A percentile compares a stretch with the other conserved stretches of the same genome.
Conservation (phyloP, 345 rosid species). For the Adansonia digitata region DNA sequence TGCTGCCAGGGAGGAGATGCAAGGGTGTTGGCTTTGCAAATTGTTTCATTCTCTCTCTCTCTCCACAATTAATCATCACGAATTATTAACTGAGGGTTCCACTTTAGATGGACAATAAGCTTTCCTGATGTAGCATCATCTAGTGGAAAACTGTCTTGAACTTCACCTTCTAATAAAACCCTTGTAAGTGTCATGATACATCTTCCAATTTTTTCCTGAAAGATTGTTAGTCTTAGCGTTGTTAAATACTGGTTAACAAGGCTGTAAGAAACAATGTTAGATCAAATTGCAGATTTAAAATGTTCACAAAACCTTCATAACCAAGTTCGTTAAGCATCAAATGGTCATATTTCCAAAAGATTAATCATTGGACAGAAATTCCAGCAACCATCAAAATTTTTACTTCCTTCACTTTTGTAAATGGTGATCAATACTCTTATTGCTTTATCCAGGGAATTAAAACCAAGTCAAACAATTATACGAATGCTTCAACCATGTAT, state of each 20-base stretch:
- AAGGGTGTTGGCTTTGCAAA: too few relatives aligned
- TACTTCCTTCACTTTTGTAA: neutral
- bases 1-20: too few relatives aligned
- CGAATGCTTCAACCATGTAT: neutral
- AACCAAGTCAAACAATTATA: too few relatives aligned
- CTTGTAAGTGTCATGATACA: slow-evolving; percentile 80
- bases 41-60: too few relatives aligned
- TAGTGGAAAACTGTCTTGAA: slow-evolving; percentile 47
- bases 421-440: neutral
- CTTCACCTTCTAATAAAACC: slow-evolving; percentile 73
- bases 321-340: neutral
- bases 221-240: neutral
- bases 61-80: slow-evolving; percentile 40
- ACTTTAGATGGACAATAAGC: slow-evolving; percentile 60
- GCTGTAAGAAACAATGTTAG: neutral
- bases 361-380: neutral
- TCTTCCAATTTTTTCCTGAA: slow-evolving; percentile 77
- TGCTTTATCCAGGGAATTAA: too few relatives aligned
- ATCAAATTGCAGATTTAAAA: neutral
- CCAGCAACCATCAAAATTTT: neutral
- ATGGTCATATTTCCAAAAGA: neutral
- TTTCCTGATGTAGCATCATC: slow-evolving; percentile 70
- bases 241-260: neutral
- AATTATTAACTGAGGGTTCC: slow-evolving; percentile 63
- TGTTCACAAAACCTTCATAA: neutral